Evolutionary conservation across 805 yeast species (phyloP).

Genomic region (Blastobotrys chiropterorum): DNA sequence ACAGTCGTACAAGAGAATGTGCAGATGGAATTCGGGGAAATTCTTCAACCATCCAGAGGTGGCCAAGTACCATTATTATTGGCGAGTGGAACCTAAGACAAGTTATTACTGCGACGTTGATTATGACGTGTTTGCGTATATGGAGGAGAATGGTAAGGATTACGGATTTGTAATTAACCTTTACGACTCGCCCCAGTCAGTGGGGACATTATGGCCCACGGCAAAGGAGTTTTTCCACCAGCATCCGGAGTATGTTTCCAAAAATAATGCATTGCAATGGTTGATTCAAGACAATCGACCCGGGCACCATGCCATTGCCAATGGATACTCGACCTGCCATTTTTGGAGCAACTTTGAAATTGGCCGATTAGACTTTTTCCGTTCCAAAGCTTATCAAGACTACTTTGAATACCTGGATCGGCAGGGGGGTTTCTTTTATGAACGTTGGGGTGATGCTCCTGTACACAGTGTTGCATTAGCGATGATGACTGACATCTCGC

Average conservation of each 20-base stretch:
- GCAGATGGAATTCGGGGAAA: constrained; percentile 64
- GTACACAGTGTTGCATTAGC: constrained; percentile 83
- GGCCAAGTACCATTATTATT: constrained; percentile 58
- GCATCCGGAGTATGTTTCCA: constrained; percentile 54
- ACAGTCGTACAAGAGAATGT: constrained; percentile 75
- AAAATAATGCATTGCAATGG: constrained; percentile 55
- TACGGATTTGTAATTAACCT: constrained; percentile 69
- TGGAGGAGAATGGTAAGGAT: constrained; percentile 58
- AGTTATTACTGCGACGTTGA: constrained; percentile 60
- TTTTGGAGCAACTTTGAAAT: constrained; percentile 93
- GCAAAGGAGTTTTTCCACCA: constrained; percentile 53
- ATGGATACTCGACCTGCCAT: constrained; percentile 69
- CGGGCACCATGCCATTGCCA: constrained; percentile 38
- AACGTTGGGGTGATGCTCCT: constrained; percentile 98
- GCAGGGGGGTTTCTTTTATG: constrained; percentile 78
- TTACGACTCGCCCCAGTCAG: constrained; percentile 63
- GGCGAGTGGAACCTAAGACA: constrained; percentile 78
- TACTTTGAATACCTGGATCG: constrained; percentile 65
- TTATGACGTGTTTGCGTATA: constrained; percentile 71
- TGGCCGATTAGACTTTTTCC: constrained; percentile 71
- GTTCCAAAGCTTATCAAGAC: constrained; percentile 52
- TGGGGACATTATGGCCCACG: constrained; percentile 60
- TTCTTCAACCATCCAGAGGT: constrained; percentile 62
- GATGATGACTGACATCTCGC: constrained; percentile 55
- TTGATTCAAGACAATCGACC: constrained; percentile 51